Percentiles rank a stretch among this genome's conserved stretches.
Conservation (phyloP, 441 rosid species). For the Brassica balearica region DNA sequence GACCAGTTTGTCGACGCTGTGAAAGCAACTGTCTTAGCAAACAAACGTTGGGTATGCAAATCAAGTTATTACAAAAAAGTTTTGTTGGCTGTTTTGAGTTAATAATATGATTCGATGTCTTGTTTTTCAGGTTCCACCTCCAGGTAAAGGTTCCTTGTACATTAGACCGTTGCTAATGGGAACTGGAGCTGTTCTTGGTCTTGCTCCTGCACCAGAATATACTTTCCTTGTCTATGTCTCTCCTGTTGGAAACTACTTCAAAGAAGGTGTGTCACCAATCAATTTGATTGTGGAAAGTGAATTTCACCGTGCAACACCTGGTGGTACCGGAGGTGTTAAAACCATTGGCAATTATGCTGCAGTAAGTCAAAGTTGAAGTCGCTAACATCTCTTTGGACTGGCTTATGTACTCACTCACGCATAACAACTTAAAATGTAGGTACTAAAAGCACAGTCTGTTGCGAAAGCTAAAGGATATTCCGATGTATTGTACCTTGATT, state of each 20-base stretch:
- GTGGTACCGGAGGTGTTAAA: conserved; percentile 83
- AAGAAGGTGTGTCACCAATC: conserved; percentile 79
- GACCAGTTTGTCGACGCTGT: conserved; percentile 78
- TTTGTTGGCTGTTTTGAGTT: neutral
- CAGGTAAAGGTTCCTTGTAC: conserved; percentile 75
- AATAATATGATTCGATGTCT: conserved; percentile 17
- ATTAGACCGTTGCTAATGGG: conserved; percentile 78
- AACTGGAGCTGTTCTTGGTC: conserved; percentile 80
- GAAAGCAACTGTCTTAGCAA: conserved; percentile 66
- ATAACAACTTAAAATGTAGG: conserved; percentile 49
- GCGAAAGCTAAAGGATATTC: conserved; percentile 95
- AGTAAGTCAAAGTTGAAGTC: conserved; percentile 45
- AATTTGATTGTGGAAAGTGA: conserved; percentile 66
- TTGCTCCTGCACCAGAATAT: conserved; percentile 82
- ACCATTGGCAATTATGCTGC: conserved; percentile 81
- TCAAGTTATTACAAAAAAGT: neutral
- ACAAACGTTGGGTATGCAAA: conserved; percentile 66
- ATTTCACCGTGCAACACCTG: conserved; percentile 80
- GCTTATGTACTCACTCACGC: neutral
- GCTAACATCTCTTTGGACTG: conserved; percentile 2
- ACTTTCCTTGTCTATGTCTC: conserved; percentile 74
- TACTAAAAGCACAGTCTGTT: conserved; percentile 84
- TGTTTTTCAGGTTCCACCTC: conserved; percentile 67
- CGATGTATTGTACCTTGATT: conserved; percentile 93
- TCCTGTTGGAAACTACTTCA: conserved; percentile 79